These are phyloP conservation scores for Linnemannia schmuckeri DNA, from an alignment of 192 early-diverging fungal species.

Conservation along the genomic window DNA sequence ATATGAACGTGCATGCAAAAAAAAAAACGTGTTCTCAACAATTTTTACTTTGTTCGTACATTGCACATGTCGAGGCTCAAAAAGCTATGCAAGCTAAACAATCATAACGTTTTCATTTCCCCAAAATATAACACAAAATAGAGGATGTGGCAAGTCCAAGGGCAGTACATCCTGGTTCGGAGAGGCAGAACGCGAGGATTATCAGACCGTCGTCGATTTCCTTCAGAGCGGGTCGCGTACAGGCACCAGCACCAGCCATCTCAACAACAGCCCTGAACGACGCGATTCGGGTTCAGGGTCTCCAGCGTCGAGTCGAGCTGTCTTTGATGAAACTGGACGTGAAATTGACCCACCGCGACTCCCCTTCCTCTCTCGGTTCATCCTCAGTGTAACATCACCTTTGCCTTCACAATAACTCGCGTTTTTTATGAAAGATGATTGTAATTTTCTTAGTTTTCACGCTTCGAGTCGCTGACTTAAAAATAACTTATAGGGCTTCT, in stretches of 20 bases:
- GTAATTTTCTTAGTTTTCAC: background rate
- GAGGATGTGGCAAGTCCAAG: constrained; percentile 58
- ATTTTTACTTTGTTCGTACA: background rate
- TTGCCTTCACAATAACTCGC: background rate
- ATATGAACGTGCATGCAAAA: background rate
- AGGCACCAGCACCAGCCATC: background rate
- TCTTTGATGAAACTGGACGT: constrained; percentile 38
- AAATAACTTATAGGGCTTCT: constrained; percentile 28
- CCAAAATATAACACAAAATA: background rate
- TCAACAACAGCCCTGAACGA: background rate
- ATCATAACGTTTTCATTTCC: background rate
- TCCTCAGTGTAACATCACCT: constrained; percentile 26
- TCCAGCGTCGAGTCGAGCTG: constrained; percentile 9
- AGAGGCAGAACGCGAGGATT: constrained; percentile 56
- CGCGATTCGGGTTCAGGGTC: background rate
- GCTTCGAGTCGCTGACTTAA: background rate
- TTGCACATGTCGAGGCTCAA: background rate
- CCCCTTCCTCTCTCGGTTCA: constrained; percentile 45
- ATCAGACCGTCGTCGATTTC: constrained; percentile 53
- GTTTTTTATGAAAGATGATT: background rate
- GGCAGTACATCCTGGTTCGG: constrained; percentile 58
- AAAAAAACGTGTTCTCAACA: constrained; percentile 2
- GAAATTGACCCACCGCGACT: constrained; percentile 39
- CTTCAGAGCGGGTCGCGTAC: constrained; percentile 30
- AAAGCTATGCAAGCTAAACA: constrained; percentile 1